These are phyloP conservation scores for Daldinia concentrica DNA, from an alignment of 495 filamentous ascomycete genomes.

Conservation along the genomic window DNA sequence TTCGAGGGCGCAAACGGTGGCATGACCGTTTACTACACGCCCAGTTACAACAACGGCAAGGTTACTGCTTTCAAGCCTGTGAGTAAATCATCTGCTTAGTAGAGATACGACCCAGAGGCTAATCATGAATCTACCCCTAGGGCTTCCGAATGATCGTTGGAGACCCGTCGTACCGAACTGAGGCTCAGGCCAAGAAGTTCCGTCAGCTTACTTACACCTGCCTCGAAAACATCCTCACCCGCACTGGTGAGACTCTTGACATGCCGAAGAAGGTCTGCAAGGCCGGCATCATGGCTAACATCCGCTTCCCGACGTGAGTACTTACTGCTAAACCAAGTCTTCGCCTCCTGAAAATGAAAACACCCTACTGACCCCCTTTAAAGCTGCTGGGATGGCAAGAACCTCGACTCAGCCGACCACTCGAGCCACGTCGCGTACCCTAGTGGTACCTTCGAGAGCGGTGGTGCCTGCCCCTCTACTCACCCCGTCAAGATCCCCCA, in stretches of 20 bases:
- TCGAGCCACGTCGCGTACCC: conserved; percentile 53
- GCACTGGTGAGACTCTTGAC: conserved; percentile 43
- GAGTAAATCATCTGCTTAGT: background rate
- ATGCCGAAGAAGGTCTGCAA: conserved; percentile 49
- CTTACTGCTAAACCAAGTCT: background rate
- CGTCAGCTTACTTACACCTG: conserved; percentile 49
- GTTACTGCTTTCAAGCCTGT: conserved; percentile 52
- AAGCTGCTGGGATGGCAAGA: conserved; percentile 48
- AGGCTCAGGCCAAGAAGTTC: conserved; percentile 38
- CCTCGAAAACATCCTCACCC: conserved; percentile 42
- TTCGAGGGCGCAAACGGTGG: conserved; percentile 44
- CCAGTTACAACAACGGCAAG: conserved; percentile 34
- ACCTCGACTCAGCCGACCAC: conserved; percentile 52
- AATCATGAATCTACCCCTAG: conserved; percentile 23
- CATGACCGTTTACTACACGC: conserved; percentile 49
- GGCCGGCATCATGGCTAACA: conserved; percentile 53
- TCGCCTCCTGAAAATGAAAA: background rate
- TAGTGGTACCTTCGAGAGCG: conserved; percentile 49
- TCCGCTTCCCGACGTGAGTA: conserved; percentile 47
- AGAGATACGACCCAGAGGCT: background rate
- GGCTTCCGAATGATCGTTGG: conserved; percentile 57
- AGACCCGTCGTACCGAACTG: conserved; percentile 45
- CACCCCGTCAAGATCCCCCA: conserved; percentile 52
- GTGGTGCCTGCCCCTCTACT: conserved; percentile 49
- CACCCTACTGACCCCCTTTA: background rate